These are phyloP conservation scores for Ambrosia trifida DNA, from an alignment of 129 eudicot genomes.

Conservation along the genomic window DNA sequence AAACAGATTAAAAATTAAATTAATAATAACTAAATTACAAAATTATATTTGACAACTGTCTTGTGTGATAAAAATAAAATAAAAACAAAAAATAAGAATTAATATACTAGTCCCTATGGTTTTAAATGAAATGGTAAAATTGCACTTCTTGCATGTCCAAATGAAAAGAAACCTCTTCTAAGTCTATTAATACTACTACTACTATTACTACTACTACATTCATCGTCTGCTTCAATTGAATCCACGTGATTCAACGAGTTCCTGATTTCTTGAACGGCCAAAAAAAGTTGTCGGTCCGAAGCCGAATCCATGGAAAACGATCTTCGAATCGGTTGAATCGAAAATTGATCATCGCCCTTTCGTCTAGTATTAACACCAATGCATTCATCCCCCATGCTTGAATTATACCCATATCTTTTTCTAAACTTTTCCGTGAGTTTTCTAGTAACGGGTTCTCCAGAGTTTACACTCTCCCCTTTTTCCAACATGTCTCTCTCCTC, in stretches of 20 bases:
- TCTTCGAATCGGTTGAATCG: slow-evolving; percentile 65
- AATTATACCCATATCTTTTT: slow-evolving; percentile 36
- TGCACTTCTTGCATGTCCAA: slow-evolving; percentile 70
- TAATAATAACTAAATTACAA: slow-evolving; percentile 11
- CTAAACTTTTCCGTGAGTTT: slow-evolving; percentile 22
- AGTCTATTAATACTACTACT: slow-evolving; percentile 14
- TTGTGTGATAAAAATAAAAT: not conserved
- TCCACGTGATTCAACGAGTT: slow-evolving; percentile 25
- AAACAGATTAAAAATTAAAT: not conserved
- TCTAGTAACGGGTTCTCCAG: not conserved
- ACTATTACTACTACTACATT: slow-evolving; percentile 38
- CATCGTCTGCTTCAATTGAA: slow-evolving; percentile 26
- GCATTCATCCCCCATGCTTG: slow-evolving; percentile 94
- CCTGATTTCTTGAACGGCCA: slow-evolving; percentile 66
- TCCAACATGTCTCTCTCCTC: slow-evolving; percentile 29
- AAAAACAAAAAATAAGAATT: not conserved
- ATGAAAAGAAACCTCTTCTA: slow-evolving; percentile 69
- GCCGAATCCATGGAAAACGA: slow-evolving; percentile 93
- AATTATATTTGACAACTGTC: slow-evolving; percentile 20
- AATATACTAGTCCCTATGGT: slow-evolving; percentile 16
- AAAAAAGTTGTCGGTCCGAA: slow-evolving; percentile 55
- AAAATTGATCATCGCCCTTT: slow-evolving; percentile 53
- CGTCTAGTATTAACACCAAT: slow-evolving; percentile 45
- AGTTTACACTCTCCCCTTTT: slow-evolving; percentile 22
- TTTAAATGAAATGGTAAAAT: slow-evolving; percentile 57